phyloP scores from a whole-genome alignment of 495 filamentous ascomycete genomes.

The Evansstolkia leycettana region DNA sequence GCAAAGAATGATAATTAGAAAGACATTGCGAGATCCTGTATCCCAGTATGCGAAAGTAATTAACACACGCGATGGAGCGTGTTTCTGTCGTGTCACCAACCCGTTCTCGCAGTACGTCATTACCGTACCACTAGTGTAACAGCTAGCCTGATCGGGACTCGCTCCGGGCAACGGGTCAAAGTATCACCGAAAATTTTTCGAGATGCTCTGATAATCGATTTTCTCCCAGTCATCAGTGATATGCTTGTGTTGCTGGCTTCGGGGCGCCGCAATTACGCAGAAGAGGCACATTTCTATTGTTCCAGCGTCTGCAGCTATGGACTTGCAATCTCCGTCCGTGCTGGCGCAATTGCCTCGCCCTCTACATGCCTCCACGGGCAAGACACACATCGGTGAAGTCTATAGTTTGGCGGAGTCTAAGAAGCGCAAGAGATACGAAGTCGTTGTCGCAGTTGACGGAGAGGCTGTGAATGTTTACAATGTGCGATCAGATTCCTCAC shows the following conservation, averaged over 20 bases:
- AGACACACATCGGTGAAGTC: slow-evolving; percentile 56
- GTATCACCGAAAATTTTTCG: no score
- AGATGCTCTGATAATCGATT: no score
- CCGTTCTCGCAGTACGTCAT: no score
- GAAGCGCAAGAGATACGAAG: slow-evolving; percentile 79
- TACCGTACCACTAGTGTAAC: no score
- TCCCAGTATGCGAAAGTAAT: no score
- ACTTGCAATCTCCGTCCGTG: slow-evolving; percentile 36
- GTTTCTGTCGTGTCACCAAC: slow-evolving; percentile 9
- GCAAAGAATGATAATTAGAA: no score
- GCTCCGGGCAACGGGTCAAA: no score
- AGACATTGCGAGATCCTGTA: no score
- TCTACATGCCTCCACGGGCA: slow-evolving; percentile 44
- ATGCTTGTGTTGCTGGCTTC: not conserved
- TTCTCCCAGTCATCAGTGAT: not conserved
- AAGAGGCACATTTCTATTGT: not conserved
- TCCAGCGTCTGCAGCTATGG: slow-evolving; percentile 16
- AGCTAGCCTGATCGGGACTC: no score
- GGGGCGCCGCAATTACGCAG: not conserved
- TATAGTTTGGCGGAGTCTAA: slow-evolving; percentile 55
- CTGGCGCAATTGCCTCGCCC: slow-evolving; percentile 56
- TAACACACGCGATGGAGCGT: slow-evolving; percentile 9
- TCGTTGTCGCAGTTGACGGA: slow-evolving; percentile 78
- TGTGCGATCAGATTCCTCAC: slow-evolving; percentile 43
- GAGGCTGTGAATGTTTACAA: slow-evolving; percentile 89